Evolutionary conservation across 1,139 yeast species (phyloP), one percentile per base, ranked within the genome.

Genomic region (Suhomyces ambrosiae): DNA sequence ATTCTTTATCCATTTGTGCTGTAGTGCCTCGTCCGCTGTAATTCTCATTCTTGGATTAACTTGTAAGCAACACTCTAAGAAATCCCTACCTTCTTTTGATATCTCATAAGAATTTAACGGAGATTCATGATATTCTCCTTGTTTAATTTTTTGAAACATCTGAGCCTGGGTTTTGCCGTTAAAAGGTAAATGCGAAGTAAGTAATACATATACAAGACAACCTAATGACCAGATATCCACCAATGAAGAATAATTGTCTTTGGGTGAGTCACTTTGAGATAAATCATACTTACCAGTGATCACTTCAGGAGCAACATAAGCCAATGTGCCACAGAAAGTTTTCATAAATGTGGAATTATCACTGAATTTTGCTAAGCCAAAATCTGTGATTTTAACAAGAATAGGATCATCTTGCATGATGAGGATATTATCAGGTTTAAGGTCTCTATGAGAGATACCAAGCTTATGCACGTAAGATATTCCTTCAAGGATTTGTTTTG

Each of bases 171-270:
- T 87, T 37, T 83, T 77, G 1, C 97, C 97, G 56, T 90, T 88
- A 56, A 92, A 92, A 2, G 98, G 98, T 41, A 90, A 66, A 68
- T 88, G 96, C 0, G 94, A 92, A 0, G 97, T 90, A 37, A 92
- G 63, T 26, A 90, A 79, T 8, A 92, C 97, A 61, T 88, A 92
- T 0, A 89, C 84, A 23, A 92, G 66, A 60, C 98, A 92, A 0
- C 97, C 77, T 26, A 71, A 56, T 1, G 97, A 87, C 98, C 98
- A 92, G 71, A 92, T 86, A 60, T 92, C 98, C 5, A 90, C 97
- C 42, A 86, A 72, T 30, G 86, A 82, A 4, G 96, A 87, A 54
- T 92, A 92, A 39, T 83, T 72, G 23, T 57, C 61, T 9, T 49
- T 48, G 18, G 49, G 34, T 26, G 53, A 34, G 27, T 43, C 40